Base-by-base conservation (phyloP, 805 yeast species). In the Scheffersomyces coipomensis region DNA sequence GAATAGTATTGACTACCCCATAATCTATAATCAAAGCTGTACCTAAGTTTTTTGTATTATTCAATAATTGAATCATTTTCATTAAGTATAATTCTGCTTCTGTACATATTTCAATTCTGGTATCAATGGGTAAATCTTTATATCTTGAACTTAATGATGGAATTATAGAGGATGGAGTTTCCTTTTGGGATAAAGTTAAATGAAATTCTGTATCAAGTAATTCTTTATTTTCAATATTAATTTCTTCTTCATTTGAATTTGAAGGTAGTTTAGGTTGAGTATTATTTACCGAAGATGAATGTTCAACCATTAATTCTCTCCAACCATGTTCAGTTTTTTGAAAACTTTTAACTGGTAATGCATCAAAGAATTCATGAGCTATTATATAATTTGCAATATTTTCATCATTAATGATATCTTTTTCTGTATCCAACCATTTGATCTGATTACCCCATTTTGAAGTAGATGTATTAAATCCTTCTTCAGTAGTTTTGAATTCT, bases 291-390 rank as follows among this genome's bases (percentile, higher is more conserved):
- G 63, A 53, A 5, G 62, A 53, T 23, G 64, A 62, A 41, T 64
- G 76, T 56, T 85, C 91, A 23, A 88, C 93, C 29, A 84, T 48
- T 18, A 77, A 68, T 54, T 88, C 96, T 47, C 90, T 67, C 96
- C 96, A 88, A 0, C 91, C 91, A 12, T 78, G 60, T 13, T 69
- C 66, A 0, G 83, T 79, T 45, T 73, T 75, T 38, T 74, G 71
- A 53, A 84, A 87, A 46, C 81, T 76, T 46, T 83, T 80, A 18
- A 88, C 80, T 0, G 96, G 95, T 40, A 88, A 64, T 0, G 96
- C 95, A 60, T 88, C 96, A 54, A 83, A 88, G 52, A 88, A 88
- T 58, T 88, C 96, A 55, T 88, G 96, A 0, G 95, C 93, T 38
- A 88, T 56, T 4, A 85, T 68, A 54, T 78, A 87, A 43, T 85